These are phyloP conservation scores for Uncinocarpus reesii DNA, from an alignment of 2,329 filamentous ascomycete species.

Conservation along the genomic window DNA sequence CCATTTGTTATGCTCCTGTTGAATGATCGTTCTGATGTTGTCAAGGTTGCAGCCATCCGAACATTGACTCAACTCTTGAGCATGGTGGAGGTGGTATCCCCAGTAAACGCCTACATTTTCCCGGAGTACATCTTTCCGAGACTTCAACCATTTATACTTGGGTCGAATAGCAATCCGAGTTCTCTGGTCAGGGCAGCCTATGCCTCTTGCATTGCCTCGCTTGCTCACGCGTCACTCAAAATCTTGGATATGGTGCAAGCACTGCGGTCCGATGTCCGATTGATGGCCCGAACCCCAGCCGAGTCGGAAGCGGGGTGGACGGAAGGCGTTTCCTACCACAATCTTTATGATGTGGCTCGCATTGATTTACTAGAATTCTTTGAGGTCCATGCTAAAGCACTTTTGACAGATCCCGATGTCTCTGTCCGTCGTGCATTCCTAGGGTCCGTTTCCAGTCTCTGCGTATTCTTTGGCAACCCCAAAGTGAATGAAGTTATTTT, in stretches of 20 bases:
- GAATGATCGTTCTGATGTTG: constrained; percentile 70
- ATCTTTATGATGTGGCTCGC: constrained; percentile 78
- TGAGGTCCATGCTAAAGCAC: constrained; percentile 75
- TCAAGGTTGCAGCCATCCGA: constrained; percentile 74
- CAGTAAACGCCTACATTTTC: constrained; percentile 57
- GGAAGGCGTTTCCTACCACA: constrained; percentile 61
- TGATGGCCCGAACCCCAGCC: constrained; percentile 67
- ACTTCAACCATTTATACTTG: constrained; percentile 48
- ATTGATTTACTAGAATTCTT: constrained; percentile 73
- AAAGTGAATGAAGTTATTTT: constrained; percentile 92
- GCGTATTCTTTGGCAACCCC: constrained; percentile 87
- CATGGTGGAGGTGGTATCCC: constrained; percentile 77
- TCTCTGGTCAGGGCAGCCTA: constrained; percentile 78
- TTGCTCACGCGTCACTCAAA: constrained; percentile 72
- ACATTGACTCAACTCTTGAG: constrained; percentile 81
- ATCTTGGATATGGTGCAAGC: constrained; percentile 90
- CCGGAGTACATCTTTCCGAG: constrained; percentile 55
- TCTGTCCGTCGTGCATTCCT: constrained; percentile 85
- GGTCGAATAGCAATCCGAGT: constrained; percentile 46
- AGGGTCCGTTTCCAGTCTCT: constrained; percentile 80
- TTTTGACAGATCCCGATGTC: constrained; percentile 77
- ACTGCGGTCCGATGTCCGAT: constrained; percentile 68
- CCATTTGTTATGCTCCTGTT: constrained; percentile 80
- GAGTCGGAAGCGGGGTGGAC: constrained; percentile 59
- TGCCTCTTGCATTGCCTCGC: constrained; percentile 78